These are phyloP conservation scores for Apiotrichum brassicae DNA, from an alignment of 1,284 basidiomycete species.

Conservation along the genomic window DNA sequence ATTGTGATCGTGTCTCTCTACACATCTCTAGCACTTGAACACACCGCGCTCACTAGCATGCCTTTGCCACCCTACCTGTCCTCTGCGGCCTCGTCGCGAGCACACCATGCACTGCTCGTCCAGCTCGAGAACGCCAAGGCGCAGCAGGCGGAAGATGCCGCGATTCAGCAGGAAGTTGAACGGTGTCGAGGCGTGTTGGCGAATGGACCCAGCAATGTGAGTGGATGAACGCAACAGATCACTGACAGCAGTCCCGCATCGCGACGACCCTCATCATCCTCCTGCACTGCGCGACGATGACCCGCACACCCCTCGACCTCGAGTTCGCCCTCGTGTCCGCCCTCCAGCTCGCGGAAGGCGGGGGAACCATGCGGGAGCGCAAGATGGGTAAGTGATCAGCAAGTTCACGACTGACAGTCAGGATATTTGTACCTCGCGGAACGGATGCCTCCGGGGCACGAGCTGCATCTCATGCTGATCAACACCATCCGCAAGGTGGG, in stretches of 20 bases:
- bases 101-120: conserved; percentile 38
- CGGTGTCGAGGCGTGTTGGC: conserved; percentile 17
- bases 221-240: conserved; percentile 1
- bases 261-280: conserved; percentile 35
- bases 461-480: conserved; percentile 39
- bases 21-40: background rate
- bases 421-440: conserved; percentile 42
- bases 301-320: conserved; percentile 10
- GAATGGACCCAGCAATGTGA: conserved; percentile 17
- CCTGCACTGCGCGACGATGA: conserved; percentile 26
- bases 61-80: conserved; percentile 37
- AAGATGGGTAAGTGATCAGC: conserved; percentile 27
- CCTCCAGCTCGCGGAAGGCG: conserved; percentile 38
- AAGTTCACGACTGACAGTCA: conserved; percentile 4
- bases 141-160: conserved; percentile 27
- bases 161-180: conserved; percentile 21
- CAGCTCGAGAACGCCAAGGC: conserved; percentile 26
- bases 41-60: conserved; percentile 6
- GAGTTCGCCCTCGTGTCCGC: conserved; percentile 39
- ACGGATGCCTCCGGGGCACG: conserved; percentile 29
- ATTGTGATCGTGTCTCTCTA: background rate
- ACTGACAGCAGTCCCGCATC: conserved; percentile 21
- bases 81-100: conserved; percentile 37
- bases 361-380: conserved; percentile 24
- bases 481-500: conserved; percentile 45